phyloP scores from a whole-genome alignment of 2,329 filamentous ascomycete species.

The Aspergillus niger region DNA sequence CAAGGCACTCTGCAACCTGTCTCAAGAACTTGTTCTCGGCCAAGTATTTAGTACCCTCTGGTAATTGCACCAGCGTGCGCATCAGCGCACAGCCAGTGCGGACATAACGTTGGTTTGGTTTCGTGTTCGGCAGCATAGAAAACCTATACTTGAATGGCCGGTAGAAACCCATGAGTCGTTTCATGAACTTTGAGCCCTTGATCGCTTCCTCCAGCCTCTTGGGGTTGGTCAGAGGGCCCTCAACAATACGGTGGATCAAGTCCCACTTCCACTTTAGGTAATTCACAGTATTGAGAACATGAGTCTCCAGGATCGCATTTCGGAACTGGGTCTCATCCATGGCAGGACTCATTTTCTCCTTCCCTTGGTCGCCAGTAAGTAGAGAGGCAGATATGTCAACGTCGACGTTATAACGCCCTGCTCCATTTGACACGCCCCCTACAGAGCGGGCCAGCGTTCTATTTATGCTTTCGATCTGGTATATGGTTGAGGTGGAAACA shows the following conservation, averaged over 20 bases:
- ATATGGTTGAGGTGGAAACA: slow-evolving; percentile 84
- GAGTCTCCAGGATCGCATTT: slow-evolving; percentile 67
- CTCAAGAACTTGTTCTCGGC: slow-evolving; percentile 89
- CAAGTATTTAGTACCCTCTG: slow-evolving; percentile 81
- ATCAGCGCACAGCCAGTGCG: slow-evolving; percentile 85
- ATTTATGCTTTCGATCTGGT: slow-evolving; percentile 97
- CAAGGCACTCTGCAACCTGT: slow-evolving; percentile 92
- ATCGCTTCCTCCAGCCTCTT: slow-evolving; percentile 93
- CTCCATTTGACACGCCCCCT: slow-evolving; percentile 38
- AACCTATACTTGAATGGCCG: slow-evolving; percentile 97
- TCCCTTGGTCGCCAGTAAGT: slow-evolving; percentile 44
- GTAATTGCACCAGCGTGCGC: slow-evolving; percentile 79
- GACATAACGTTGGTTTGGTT: slow-evolving; percentile 92
- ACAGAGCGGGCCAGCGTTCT: slow-evolving; percentile 83
- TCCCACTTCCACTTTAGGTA: slow-evolving; percentile 98
- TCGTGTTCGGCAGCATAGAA: slow-evolving; percentile 83
- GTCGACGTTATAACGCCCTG: slow-evolving; percentile 45
- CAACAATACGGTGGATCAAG: slow-evolving; percentile 83
- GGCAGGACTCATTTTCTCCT: slow-evolving; percentile 60
- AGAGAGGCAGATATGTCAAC: slow-evolving; percentile 49
- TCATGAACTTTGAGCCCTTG: slow-evolving; percentile 93
- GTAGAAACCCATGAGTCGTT: slow-evolving; percentile 91
- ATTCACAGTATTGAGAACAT: slow-evolving; percentile 85
- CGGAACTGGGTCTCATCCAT: slow-evolving; percentile 68
- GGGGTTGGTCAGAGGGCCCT: slow-evolving; percentile 85